Evolutionary conservation across 495 filamentous ascomycete species (phyloP), one percentile per base, ranked within the genome.

Genomic region (Acidomyces sp.): DNA sequence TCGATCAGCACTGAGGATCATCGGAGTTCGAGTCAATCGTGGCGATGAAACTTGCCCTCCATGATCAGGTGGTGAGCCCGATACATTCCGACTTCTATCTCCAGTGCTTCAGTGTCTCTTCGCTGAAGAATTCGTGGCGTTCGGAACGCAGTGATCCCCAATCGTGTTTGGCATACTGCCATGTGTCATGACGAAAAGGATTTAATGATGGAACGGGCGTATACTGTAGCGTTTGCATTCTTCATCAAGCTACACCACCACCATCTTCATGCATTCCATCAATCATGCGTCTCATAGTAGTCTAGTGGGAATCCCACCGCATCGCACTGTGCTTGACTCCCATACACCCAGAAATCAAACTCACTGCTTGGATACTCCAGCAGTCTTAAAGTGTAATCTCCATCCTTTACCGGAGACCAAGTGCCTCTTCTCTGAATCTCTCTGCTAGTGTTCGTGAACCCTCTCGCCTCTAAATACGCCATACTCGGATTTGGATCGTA

Each of bases 1-100:
- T 60, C 49, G 26, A 47, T 62, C 36, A 53, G 59, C 22, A 38
- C 17, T 17, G 51, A 49, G 23, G 51, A 51, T 34, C 37, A 43
- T 38, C 25, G 48, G 25, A 51, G 48, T 39, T 27, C 18, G 11
- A 51, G 48, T 43, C 48, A 46, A 43, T n/a, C 21, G 25, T 51
- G 48, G 48, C 30, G 48, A 19, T 51, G 24, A 34, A n/a, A n/a
- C n/a, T n/a, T n/a, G n/a, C n/a, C n/a, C n/a, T n/a, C n/a, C n/a
- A n/a, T n/a, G n/a, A n/a, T n/a, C n/a, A n/a, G n/a, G n/a, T n/a
- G n/a, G n/a, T n/a, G n/a, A n/a, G n/a, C n/a, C n/a, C n/a, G n/a
- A n/a, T n/a, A n/a, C n/a, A n/a, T n/a, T n/a, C n/a, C n/a, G n/a
- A n/a, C n/a, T n/a, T n/a, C n/a, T n/a, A n/a, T n/a, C n/a, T n/a